These are phyloP conservation scores for Rhododendron williamsianum DNA, from an alignment of 148 eudicot genomes.

Conservation along the genomic window DNA sequence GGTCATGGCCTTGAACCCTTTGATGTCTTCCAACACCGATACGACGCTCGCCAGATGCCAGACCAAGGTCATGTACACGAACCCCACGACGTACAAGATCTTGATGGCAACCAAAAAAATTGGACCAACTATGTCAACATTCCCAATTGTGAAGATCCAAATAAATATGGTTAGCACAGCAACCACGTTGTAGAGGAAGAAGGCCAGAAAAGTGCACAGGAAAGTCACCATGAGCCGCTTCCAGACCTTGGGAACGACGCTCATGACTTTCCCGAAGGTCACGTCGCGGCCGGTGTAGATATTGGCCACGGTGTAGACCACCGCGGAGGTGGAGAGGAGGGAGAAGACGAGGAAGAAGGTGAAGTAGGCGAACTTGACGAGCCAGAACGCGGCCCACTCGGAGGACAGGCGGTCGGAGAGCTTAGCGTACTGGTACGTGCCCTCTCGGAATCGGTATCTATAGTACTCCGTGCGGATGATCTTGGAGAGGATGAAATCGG, in stretches of 20 bases:
- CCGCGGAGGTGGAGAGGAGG: conserved; percentile 30
- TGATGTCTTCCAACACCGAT: conserved; percentile 21
- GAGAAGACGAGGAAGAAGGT: conserved; percentile 15
- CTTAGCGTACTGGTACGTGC: too few relatives aligned
- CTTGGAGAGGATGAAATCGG: too few relatives aligned
- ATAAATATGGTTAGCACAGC: too few relatives aligned
- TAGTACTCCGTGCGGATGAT: too few relatives aligned
- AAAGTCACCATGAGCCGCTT: conserved; percentile 29
- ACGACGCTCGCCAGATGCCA: conserved; percentile 32
- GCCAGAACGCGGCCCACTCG: too few relatives aligned
- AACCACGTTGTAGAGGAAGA: too few relatives aligned
- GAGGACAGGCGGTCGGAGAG: too few relatives aligned
- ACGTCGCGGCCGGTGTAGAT: conserved; percentile 22
- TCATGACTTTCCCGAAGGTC: conserved; percentile 17
- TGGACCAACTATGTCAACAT: neutral
- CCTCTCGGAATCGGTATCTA: too few relatives aligned
- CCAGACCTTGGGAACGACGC: conserved; percentile 29
- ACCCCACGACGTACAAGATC: conserved; percentile 9
- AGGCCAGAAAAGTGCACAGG: too few relatives aligned
- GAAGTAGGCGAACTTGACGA: conserved; percentile 7
- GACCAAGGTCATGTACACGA: conserved; percentile 15
- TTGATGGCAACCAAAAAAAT: neutral
- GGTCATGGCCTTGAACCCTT: conserved; percentile 23
- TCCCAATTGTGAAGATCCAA: too few relatives aligned
- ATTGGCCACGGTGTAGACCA: conserved; percentile 27